A percentile compares a stretch with the other conserved stretches of the same genome.
Evolutionary conservation across 441 rosid species (phyloP).

Genomic region (Eruca vesicaria): DNA sequence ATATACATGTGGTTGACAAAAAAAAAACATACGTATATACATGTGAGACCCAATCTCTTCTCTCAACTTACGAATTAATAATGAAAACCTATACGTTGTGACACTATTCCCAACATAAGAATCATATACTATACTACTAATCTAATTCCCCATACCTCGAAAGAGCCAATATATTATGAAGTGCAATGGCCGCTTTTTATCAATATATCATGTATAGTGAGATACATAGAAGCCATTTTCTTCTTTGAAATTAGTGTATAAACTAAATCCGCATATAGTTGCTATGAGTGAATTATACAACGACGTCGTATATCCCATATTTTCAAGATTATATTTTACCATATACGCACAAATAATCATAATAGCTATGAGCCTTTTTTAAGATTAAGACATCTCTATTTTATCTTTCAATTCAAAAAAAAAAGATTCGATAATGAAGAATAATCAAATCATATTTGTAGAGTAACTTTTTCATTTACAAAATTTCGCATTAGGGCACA

Average conservation of each 20-base stretch:
- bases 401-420: neutral
- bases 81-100: neutral
- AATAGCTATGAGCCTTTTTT: neutral
- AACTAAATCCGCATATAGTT: neutral
- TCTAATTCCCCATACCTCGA: neutral
- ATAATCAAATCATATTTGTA: neutral
- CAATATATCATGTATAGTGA: neutral
- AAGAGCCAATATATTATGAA: neutral
- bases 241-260: neutral
- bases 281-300: neutral
- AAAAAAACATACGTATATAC: neutral
- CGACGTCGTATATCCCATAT: neutral
- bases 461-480: neutral
- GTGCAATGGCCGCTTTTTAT: neutral
- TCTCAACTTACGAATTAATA: neutral
- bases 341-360: neutral
- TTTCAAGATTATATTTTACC: neutral
- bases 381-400: neutral
- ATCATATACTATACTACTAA: neutral
- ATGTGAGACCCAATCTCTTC: neutral
- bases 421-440: neutral
- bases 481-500: neutral
- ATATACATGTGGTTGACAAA: no score
- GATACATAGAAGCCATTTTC: neutral
- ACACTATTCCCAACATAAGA: neutral